Evolutionary conservation across 768 basidiomycete species (phyloP).

Genomic region (Hypsizygus marmoreus): DNA sequence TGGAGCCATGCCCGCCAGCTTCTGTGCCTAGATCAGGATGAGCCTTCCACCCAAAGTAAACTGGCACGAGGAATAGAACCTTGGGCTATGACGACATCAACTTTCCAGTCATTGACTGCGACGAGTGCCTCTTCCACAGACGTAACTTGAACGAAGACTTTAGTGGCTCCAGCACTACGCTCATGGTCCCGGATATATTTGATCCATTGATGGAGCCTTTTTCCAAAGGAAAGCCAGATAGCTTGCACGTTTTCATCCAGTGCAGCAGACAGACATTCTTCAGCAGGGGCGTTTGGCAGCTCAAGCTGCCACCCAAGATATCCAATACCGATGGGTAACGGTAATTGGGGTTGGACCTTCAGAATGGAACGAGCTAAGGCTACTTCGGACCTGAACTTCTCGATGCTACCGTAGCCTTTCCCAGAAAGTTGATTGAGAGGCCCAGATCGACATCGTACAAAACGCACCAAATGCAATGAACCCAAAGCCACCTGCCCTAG

Average conservation of each 20-base stretch:
- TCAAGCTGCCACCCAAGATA: slow-evolving; percentile 76
- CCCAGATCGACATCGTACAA: slow-evolving; percentile 8
- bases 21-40: slow-evolving; percentile 57
- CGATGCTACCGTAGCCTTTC: slow-evolving; percentile 49
- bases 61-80: slow-evolving; percentile 39
- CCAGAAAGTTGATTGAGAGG: slow-evolving; percentile 1
- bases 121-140: slow-evolving; percentile 58
- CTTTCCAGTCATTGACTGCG: slow-evolving; percentile 68
- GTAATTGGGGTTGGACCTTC: slow-evolving; percentile 30
- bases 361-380: slow-evolving; percentile 51
- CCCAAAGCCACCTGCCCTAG: slow-evolving; percentile 73
- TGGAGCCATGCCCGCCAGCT: slow-evolving; percentile 76
- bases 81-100: slow-evolving; percentile 78
- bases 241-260: slow-evolving; percentile 60
- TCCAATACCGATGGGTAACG: slow-evolving; percentile 70
- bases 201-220: slow-evolving; percentile 60
- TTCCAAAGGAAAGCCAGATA: slow-evolving; percentile 77
- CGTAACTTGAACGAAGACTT: slow-evolving; percentile 67
- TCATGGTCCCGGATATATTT: slow-evolving; percentile 59
- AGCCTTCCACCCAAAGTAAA: slow-evolving; percentile 10
- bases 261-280: slow-evolving; percentile 47
- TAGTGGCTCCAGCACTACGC: slow-evolving; percentile 40
- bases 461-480: slow-evolving; percentile 65
- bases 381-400: slow-evolving; percentile 52
- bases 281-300: slow-evolving; percentile 36